A percentile compares a stretch with the other conserved stretches of the same genome.
phyloP scores from a whole-genome alignment of 2,329 filamentous ascomycete species.

The Penicillium sp. region DNA sequence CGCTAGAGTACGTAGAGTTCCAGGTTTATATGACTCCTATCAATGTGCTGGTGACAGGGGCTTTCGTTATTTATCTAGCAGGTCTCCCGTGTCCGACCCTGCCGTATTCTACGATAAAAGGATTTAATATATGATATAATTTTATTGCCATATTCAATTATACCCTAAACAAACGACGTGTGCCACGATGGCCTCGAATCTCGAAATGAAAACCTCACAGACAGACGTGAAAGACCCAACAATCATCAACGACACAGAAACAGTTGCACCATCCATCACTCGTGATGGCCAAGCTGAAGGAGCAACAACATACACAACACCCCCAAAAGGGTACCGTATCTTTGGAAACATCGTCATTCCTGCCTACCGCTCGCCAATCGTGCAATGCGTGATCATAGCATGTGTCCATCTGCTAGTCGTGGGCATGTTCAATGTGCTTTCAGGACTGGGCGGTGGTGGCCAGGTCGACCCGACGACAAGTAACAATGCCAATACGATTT shows the following conservation, averaged over 20 bases:
- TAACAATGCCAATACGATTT: constrained; percentile 18
- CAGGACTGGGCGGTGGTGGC: constrained; percentile 18
- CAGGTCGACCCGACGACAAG: constrained; percentile 18
- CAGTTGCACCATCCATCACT: background rate
- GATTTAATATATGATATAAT: too few species aligned
- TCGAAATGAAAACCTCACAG: background rate
- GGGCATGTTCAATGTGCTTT: constrained; percentile 20
- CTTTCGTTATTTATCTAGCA: too few species aligned
- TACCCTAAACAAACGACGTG: too few species aligned
- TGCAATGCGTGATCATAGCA: constrained; percentile 17
- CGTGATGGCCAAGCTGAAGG: background rate
- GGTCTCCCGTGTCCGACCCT: too few species aligned
- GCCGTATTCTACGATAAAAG: too few species aligned
- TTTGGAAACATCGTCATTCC: constrained; percentile 13
- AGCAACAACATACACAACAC: background rate
- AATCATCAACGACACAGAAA: background rate
- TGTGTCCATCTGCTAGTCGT: constrained; percentile 17
- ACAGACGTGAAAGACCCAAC: constrained; percentile 6
- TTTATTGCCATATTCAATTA: too few species aligned
- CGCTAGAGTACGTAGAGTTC: too few species aligned
- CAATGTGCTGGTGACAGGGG: too few species aligned
- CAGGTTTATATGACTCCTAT: too few species aligned
- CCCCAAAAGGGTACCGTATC: constrained; percentile 15
- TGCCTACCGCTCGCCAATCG: constrained; percentile 17
- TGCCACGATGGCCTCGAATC: background rate